A percentile compares a stretch with the other conserved stretches of the same genome.
Evolutionary conservation across 495 filamentous ascomycete genomes (phyloP).

Genomic region (Podospora anserina): DNA sequence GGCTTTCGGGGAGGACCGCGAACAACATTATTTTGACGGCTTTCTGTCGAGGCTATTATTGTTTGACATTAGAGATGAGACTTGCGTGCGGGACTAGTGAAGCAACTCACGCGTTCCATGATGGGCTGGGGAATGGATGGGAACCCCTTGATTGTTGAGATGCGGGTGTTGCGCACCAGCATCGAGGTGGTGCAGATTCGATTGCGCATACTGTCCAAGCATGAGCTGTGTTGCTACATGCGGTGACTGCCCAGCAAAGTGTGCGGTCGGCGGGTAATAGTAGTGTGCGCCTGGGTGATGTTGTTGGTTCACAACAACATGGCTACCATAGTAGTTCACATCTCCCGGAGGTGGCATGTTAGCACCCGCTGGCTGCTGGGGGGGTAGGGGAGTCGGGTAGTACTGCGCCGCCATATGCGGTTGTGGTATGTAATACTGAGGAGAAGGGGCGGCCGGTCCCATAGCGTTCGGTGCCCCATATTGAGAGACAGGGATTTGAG

Average conservation of each 20-base stretch:
- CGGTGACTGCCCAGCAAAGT: conserved; percentile 31
- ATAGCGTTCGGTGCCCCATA: conserved; percentile 33
- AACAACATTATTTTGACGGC: conserved; percentile 50
- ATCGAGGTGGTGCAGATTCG: conserved; percentile 15
- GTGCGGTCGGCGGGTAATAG: conserved; percentile 38
- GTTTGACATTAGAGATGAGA: neutral
- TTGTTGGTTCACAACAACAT: conserved; percentile 38
- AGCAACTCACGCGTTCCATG: conserved; percentile 18
- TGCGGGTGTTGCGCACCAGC: conserved; percentile 15
- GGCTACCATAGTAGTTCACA: conserved; percentile 38
- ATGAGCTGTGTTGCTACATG: conserved; percentile 31
- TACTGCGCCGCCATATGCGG: conserved; percentile 37
- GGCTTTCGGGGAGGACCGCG: conserved; percentile 91
- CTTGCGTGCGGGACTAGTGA: neutral
- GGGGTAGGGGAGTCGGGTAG: conserved; percentile 36
- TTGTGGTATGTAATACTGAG: conserved; percentile 43
- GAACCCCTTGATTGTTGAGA: conserved; percentile 8
- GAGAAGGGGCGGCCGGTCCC: conserved; percentile 22
- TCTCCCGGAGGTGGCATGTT: conserved; percentile 33
- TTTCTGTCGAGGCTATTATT: neutral
- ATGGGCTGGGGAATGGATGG: conserved; percentile 1
- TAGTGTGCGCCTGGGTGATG: conserved; percentile 33
- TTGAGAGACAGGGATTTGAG: conserved; percentile 47
- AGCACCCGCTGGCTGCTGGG: conserved; percentile 28
- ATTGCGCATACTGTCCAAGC: conserved; percentile 31